Conservation (phyloP, 306 rosid genomes). For the Inga laurina region DNA sequence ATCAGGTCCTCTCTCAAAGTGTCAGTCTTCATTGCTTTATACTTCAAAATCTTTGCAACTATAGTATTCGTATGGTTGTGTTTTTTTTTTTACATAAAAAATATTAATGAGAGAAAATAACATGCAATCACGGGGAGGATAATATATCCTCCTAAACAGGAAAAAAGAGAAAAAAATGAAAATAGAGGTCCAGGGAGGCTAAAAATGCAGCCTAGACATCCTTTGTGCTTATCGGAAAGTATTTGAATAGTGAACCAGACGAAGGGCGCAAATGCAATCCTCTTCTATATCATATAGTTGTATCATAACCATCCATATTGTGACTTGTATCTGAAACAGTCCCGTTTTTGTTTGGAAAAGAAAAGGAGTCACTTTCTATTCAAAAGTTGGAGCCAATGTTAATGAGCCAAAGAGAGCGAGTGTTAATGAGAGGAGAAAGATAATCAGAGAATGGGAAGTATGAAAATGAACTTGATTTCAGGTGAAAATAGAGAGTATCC, state of each 20-base stretch:
- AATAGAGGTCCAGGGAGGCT: background rate
- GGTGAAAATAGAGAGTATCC: background rate
- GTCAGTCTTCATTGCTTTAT: background rate
- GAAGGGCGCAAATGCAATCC: background rate
- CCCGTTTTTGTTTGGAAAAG: background rate
- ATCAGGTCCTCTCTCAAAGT: slow-evolving; percentile 4
- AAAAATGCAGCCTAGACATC: background rate
- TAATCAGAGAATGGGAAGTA: background rate
- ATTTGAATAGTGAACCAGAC: background rate
- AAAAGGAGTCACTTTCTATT: background rate
- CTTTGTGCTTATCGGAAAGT: background rate
- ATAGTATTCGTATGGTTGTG: background rate
- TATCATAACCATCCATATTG: background rate
- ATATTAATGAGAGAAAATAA: background rate
- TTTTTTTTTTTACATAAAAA: background rate
- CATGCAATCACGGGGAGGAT: background rate
- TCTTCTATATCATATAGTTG: background rate
- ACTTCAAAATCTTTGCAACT: background rate
- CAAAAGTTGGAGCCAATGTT: background rate
- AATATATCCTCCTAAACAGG: background rate
- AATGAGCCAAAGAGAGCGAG: background rate
- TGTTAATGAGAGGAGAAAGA: background rate
- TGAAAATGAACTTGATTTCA: background rate
- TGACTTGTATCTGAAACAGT: background rate
- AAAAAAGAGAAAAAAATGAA: no score